phyloP scores from a whole-genome alignment of 2,329 filamentous ascomycete species.

The Epichloe sylvatica region DNA sequence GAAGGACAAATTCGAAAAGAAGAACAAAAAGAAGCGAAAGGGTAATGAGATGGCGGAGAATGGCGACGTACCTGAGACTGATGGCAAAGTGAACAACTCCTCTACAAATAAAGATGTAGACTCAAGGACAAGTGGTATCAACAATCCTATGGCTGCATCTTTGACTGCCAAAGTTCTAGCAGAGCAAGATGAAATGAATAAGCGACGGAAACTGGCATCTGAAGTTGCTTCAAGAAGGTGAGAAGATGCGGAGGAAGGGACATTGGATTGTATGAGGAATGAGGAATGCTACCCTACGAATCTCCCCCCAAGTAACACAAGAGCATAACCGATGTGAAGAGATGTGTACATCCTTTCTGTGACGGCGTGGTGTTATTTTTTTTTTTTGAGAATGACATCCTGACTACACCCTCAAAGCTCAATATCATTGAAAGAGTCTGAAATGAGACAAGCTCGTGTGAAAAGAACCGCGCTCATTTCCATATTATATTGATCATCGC shows the following conservation, averaged over 20 bases:
- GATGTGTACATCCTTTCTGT: neutral
- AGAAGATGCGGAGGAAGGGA: slow-evolving; percentile 1
- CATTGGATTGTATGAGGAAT: neutral
- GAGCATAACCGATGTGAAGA: neutral
- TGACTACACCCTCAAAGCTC: too few relatives aligned
- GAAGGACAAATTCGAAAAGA: slow-evolving; percentile 52
- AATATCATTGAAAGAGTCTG: too few relatives aligned
- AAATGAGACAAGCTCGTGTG: too few relatives aligned
- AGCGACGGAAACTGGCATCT: slow-evolving; percentile 54
- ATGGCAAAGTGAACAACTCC: slow-evolving; percentile 15
- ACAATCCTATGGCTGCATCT: slow-evolving; percentile 73
- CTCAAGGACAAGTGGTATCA: slow-evolving; percentile 50
- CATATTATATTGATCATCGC: neutral
- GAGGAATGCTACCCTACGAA: slow-evolving; percentile 1
- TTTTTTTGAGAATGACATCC: neutral
- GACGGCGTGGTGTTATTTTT: neutral
- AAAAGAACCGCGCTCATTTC: too few relatives aligned
- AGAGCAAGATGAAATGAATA: slow-evolving; percentile 73
- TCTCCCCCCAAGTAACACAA: neutral
- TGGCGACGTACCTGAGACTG: slow-evolving; percentile 36
- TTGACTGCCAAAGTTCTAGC: slow-evolving; percentile 75
- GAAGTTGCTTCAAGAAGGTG: slow-evolving; percentile 4
- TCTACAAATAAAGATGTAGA: slow-evolving; percentile 19
- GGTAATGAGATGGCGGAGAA: slow-evolving; percentile 23
- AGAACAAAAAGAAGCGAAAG: slow-evolving; percentile 52